These are phyloP conservation scores for Chrysochromulina parva DNA, from an alignment of 78 protist species.

Conservation along the genomic window DNA sequence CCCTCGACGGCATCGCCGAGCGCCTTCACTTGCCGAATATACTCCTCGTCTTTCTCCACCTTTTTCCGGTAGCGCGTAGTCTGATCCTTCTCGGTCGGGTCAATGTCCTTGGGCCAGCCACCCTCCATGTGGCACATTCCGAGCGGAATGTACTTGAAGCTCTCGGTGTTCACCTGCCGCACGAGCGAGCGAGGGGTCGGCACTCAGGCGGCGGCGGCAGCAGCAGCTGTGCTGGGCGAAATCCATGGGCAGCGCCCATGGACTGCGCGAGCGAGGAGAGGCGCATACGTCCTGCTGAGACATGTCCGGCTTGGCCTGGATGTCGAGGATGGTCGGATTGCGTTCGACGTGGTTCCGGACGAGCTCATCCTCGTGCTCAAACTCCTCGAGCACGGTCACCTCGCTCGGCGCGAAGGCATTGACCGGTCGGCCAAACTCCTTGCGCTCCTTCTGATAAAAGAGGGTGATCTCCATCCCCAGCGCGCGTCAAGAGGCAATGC, in stretches of 20 bases:
- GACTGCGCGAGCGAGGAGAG: not conserved
- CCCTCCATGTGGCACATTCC: slow-evolving; percentile 76
- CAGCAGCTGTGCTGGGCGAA: not conserved
- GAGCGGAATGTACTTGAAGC: not conserved
- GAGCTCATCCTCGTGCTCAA: not conserved
- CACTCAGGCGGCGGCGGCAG: not conserved
- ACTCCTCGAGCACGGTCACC: not conserved
- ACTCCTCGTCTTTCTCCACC: slow-evolving; percentile 64
- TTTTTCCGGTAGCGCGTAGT: slow-evolving; percentile 51
- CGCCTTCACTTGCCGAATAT: not conserved
- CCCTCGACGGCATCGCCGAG: slow-evolving; percentile 44
- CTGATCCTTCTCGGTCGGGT: slow-evolving; percentile 51
- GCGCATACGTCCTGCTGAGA: slow-evolving; percentile 60
- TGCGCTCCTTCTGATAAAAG: slow-evolving; percentile 22
- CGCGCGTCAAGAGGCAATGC: too few species aligned
- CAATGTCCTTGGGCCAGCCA: slow-evolving; percentile 80
- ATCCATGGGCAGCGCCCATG: too few species aligned
- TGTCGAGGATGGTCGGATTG: slow-evolving; percentile 22
- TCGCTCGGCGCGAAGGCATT: not conserved
- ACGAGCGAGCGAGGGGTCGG: not conserved
- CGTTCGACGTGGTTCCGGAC: not conserved
- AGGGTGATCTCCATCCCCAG: slow-evolving; percentile 32
- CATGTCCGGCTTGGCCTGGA: slow-evolving; percentile 35
- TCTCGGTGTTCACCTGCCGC: slow-evolving; percentile 57
- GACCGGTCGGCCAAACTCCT: slow-evolving; percentile 24